Conservation (phyloP, 192 early-diverging fungal species). For the Rhizophlyctis rosea region DNA sequence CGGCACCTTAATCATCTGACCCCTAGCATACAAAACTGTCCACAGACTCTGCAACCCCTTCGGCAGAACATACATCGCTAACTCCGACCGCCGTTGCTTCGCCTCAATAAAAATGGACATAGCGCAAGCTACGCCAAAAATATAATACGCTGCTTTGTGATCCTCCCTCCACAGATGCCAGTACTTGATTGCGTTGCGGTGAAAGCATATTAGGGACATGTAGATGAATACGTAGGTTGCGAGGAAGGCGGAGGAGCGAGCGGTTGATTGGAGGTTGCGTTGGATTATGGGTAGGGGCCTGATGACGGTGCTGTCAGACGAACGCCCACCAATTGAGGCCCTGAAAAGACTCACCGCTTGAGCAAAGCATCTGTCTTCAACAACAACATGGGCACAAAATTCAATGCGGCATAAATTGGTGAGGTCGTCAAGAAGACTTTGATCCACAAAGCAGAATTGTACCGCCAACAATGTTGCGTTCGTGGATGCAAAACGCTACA, state of each 20-base stretch:
- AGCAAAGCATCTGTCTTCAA: constrained; percentile 56
- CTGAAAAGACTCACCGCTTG: constrained; percentile 50
- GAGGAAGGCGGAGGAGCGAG: constrained; percentile 64
- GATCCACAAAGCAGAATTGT: constrained; percentile 17
- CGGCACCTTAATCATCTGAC: constrained; percentile 54
- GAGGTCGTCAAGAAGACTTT: constrained; percentile 45
- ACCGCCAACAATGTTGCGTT: constrained; percentile 17
- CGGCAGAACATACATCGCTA: constrained; percentile 77
- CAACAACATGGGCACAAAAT: constrained; percentile 70
- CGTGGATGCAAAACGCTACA: constrained; percentile 49
- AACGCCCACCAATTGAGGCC: too few species aligned
- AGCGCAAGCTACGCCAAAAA: constrained; percentile 57
- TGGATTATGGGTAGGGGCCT: background rate
- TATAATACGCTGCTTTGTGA: constrained; percentile 62
- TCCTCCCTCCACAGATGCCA: constrained; percentile 33
- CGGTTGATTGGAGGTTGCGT: constrained; percentile 18
- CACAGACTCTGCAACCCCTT: constrained; percentile 68
- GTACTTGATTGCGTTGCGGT: constrained; percentile 53
- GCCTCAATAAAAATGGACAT: constrained; percentile 69
- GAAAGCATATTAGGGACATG: constrained; percentile 64
- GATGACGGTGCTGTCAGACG: too few species aligned
- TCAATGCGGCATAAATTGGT: constrained; percentile 68
- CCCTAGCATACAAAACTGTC: constrained; percentile 60
- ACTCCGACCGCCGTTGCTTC: constrained; percentile 60
- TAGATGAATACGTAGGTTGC: constrained; percentile 62